Evolutionary conservation across 805 yeast species (phyloP).

Genomic region (Starmerella cellae): DNA sequence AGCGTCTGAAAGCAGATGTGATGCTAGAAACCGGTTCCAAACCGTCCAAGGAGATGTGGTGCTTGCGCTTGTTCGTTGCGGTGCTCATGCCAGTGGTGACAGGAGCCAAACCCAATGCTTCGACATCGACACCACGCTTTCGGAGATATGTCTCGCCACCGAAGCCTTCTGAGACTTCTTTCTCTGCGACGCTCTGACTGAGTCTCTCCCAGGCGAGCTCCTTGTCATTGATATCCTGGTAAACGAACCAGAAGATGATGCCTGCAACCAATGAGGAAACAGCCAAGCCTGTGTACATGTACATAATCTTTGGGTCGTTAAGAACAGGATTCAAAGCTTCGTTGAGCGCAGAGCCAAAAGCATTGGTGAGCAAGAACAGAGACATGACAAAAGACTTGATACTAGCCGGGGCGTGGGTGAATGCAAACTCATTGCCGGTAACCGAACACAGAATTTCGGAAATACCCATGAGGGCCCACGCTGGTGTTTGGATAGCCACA

Average conservation of each 20-base stretch:
- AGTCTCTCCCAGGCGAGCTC: constrained; percentile 9
- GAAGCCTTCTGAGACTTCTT: not conserved
- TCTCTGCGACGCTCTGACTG: constrained; percentile 4
- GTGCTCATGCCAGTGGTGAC: not conserved
- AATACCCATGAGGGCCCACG: constrained; percentile 57
- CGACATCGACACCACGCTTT: not conserved
- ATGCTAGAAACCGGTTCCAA: not conserved
- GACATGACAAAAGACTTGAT: constrained; percentile 54
- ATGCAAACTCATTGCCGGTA: constrained; percentile 75
- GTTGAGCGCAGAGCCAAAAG: constrained; percentile 67
- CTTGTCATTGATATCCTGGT: constrained; percentile 25
- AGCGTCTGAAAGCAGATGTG: not conserved
- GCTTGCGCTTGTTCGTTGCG: not conserved
- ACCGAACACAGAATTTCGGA: constrained; percentile 70
- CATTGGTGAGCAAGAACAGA: constrained; percentile 53
- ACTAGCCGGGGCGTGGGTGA: constrained; percentile 62
- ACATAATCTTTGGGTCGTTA: constrained; percentile 53
- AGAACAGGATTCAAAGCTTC: constrained; percentile 57
- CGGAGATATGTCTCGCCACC: not conserved
- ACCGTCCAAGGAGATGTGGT: not conserved
- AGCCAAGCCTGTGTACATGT: constrained; percentile 56
- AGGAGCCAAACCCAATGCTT: not conserved
- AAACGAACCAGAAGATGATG: constrained; percentile 44
- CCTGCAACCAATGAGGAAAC: constrained; percentile 49
- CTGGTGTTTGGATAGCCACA: constrained; percentile 60